A percentile compares a stretch with the other conserved stretches of the same genome.
Evolutionary conservation across 2,329 filamentous ascomycete genomes (phyloP).

Genomic region (Torrubiella hemipterigena): DNA sequence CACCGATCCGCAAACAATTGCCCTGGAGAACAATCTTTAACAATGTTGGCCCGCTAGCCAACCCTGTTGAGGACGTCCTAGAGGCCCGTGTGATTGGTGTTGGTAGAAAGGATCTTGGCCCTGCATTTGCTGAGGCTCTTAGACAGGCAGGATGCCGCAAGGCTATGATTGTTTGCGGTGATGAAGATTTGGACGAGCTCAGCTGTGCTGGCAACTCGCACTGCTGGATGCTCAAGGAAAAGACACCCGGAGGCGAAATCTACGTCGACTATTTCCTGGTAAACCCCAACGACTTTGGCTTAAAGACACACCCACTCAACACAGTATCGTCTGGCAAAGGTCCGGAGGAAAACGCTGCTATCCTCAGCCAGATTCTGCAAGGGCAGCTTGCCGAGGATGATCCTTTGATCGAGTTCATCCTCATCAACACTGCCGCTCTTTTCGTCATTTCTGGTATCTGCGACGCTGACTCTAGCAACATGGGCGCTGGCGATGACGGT

Average conservation of each 20-base stretch:
- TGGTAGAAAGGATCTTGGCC: conserved; percentile 73
- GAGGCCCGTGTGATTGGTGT: conserved; percentile 93
- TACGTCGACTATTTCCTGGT: conserved; percentile 67
- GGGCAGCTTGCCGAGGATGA: conserved; percentile 64
- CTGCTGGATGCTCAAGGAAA: conserved; percentile 68
- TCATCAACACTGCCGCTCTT: conserved; percentile 85
- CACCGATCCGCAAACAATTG: conserved; percentile 72
- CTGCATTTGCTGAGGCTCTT: conserved; percentile 79
- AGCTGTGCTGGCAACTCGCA: conserved; percentile 80
- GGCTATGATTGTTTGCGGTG: conserved; percentile 82
- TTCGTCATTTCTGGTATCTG: conserved; percentile 79
- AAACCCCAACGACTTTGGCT: conserved; percentile 75
- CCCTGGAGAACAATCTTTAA: conserved; percentile 98
- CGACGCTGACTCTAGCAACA: conserved; percentile 66
- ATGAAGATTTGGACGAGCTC: conserved; percentile 91
- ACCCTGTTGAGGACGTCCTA: conserved; percentile 72
- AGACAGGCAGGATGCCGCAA: conserved; percentile 65
- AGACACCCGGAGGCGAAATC: conserved; percentile 26
- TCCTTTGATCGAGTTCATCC: conserved; percentile 83
- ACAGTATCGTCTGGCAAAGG: conserved; percentile 77
- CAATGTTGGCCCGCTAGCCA: conserved; percentile 81
- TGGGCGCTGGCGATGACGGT: conserved; percentile 72
- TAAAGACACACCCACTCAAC: conserved; percentile 59
- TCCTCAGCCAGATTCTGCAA: conserved; percentile 64
- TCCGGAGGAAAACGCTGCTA: conserved; percentile 76